Percentiles rank a stretch among this genome's conserved stretches.
Evolutionary conservation across 2,329 filamentous ascomycete species (phyloP).

Genomic region (Teratosphaeria epicoccoides): DNA sequence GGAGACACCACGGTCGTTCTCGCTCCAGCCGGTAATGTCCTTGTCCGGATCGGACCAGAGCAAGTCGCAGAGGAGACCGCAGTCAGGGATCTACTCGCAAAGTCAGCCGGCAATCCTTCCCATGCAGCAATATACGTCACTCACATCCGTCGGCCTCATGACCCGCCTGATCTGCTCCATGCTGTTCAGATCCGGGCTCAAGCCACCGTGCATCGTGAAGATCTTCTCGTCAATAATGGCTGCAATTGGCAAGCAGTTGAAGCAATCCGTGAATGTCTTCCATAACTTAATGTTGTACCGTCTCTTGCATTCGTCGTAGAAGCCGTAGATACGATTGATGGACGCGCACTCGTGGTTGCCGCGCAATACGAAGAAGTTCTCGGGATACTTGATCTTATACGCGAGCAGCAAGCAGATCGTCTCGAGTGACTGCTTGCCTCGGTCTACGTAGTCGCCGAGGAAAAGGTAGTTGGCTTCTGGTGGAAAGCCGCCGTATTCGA

Average conservation of each 20-base stretch:
- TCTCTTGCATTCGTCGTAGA: slow-evolving; percentile 99
- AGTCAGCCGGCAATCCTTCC: background rate
- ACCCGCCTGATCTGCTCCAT: slow-evolving; percentile 99
- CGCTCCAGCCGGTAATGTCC: slow-evolving; percentile 97
- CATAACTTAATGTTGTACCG: slow-evolving; percentile 99
- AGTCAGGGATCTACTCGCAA: slow-evolving; percentile 76
- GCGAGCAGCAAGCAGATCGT: slow-evolving; percentile 93
- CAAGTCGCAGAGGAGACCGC: slow-evolving; percentile 91
- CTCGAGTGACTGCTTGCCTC: slow-evolving; percentile 97
- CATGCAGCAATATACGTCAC: slow-evolving; percentile 31
- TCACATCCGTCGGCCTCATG: slow-evolving; percentile 96
- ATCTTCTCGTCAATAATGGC: slow-evolving; percentile 99
- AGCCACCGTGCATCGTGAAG: slow-evolving; percentile 97
- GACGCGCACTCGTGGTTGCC: slow-evolving; percentile 99
- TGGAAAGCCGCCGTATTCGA: slow-evolving; percentile 97
- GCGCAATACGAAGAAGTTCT: slow-evolving; percentile 98
- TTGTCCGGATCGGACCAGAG: slow-evolving; percentile 99
- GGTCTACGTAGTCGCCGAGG: slow-evolving; percentile 96
- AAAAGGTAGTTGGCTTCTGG: slow-evolving; percentile 99
- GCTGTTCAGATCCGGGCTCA: slow-evolving; percentile 94
- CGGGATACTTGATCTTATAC: slow-evolving; percentile 99
- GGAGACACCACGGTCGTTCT: slow-evolving; percentile 96
- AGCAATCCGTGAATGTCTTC: slow-evolving; percentile 99
- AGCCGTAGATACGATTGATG: slow-evolving; percentile 98
- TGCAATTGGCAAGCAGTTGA: slow-evolving; percentile 96